Evolutionary conservation across 176 grass and related monocot species (phyloP).

Genomic region (Puya raimondii): DNA sequence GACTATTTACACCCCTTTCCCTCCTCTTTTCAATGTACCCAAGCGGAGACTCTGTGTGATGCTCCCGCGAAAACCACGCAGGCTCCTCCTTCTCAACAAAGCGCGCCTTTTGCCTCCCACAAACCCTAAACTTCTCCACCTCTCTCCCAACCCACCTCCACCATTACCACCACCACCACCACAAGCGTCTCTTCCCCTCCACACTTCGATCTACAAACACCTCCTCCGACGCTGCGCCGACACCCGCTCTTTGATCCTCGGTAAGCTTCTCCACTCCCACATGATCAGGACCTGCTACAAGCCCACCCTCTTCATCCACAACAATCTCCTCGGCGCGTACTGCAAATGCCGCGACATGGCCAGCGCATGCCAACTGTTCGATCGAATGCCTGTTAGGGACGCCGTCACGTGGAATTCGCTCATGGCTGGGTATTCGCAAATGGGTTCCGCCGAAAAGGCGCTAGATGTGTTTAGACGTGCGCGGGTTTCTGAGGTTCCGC

Average conservation of each 20-base stretch:
- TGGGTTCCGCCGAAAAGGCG: background rate
- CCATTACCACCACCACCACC: background rate
- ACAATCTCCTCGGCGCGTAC: conserved; percentile 39
- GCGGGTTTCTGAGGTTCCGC: background rate
- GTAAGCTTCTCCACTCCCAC: conserved; percentile 44
- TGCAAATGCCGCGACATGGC: conserved; percentile 27
- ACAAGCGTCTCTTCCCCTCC: conserved; percentile 5
- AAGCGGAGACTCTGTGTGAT: background rate
- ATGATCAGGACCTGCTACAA: conserved; percentile 48
- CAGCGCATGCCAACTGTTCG: conserved; percentile 40
- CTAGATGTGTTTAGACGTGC: conserved; percentile 36
- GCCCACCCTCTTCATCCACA: conserved; percentile 35
- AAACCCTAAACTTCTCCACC: background rate
- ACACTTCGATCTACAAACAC: conserved; percentile 27
- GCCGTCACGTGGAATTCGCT: conserved; percentile 51
- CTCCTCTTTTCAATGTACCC: background rate
- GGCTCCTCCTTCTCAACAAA: background rate
- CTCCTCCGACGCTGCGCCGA: conserved; percentile 34
- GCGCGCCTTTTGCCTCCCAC: background rate
- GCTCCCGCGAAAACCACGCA: background rate
- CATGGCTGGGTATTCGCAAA: conserved; percentile 35
- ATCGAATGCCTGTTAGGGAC: conserved; percentile 49
- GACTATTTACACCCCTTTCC: no score
- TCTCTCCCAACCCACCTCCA: background rate
- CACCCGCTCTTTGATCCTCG: conserved; percentile 31